Conservation (phyloP, 2,329 filamentous ascomycete genomes). For the Boeremia lycopersici region DNA sequence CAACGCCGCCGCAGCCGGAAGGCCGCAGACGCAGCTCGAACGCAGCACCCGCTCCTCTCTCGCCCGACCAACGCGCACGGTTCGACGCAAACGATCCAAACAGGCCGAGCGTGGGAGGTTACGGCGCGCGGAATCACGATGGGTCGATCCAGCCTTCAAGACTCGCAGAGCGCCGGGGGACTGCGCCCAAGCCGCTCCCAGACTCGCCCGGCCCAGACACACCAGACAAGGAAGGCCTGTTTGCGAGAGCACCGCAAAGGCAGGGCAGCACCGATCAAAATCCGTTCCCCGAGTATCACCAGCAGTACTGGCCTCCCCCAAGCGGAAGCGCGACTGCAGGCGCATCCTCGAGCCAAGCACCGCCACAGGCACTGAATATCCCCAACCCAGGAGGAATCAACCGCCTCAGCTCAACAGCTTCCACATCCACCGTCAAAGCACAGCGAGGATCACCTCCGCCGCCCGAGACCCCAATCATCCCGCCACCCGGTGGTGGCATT, state of each 20-base stretch:
- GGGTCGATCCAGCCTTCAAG: conserved; percentile 58
- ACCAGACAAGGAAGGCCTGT: conserved; percentile 79
- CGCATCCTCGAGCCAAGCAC: conserved; percentile 30
- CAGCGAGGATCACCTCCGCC: conserved; percentile 92
- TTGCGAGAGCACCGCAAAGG: conserved; percentile 65
- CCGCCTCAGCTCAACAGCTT: conserved; percentile 79
- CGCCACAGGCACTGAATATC: conserved; percentile 53
- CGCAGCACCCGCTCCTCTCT: conserved; percentile 36
- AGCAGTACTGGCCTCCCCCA: conserved; percentile 66
- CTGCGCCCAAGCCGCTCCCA: conserved; percentile 80
- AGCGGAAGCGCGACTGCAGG: conserved; percentile 15
- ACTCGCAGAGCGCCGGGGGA: conserved; percentile 80
- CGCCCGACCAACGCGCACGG: conserved; percentile 45
- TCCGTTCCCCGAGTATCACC: conserved; percentile 60
- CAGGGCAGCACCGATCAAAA: conserved; percentile 39
- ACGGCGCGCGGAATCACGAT: conserved; percentile 45
- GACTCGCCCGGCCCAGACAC: conserved; percentile 79
- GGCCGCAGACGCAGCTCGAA: conserved; percentile 40
- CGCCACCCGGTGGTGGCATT: conserved; percentile 79
- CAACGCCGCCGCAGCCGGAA: conserved; percentile 39
- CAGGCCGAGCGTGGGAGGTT: conserved; percentile 54
- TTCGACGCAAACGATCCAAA: conserved; percentile 58
- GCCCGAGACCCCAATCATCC: conserved; percentile 86
- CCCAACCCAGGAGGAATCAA: conserved; percentile 62
- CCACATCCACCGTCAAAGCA: conserved; percentile 89